phyloP scores from a whole-genome alignment of 1,139 yeast genomes.

The Candida sanyaensis region DNA sequence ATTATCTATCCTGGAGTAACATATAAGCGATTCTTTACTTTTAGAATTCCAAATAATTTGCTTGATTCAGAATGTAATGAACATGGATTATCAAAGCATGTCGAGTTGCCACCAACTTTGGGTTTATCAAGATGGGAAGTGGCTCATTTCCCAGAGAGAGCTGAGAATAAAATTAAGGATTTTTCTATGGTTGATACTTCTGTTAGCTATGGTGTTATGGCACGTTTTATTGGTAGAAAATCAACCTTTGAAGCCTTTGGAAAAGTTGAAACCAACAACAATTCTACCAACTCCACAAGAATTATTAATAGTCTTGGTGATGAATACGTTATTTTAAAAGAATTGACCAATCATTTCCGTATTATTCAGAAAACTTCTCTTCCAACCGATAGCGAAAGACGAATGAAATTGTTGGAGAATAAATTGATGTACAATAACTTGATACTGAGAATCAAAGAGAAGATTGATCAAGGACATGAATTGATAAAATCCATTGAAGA shows the following conservation, averaged over 20 bases:
- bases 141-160: slow-evolving; percentile 16
- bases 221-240: slow-evolving; percentile 44
- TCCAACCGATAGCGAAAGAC: slow-evolving; percentile 15
- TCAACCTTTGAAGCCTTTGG: slow-evolving; percentile 17
- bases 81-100: slow-evolving; percentile 36
- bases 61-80: slow-evolving; percentile 40
- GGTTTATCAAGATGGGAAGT: slow-evolving; percentile 27
- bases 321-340: slow-evolving; percentile 44
- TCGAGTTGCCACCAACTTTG: slow-evolving; percentile 40
- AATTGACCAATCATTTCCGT: slow-evolving; percentile 28
- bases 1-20: slow-evolving; percentile 27
- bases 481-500: slow-evolving; percentile 20
- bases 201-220: slow-evolving; percentile 38
- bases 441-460: slow-evolving; percentile 28
- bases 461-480: slow-evolving; percentile 24
- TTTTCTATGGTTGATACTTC: slow-evolving; percentile 29
- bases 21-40: slow-evolving; percentile 45
- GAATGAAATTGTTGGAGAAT: slow-evolving; percentile 19
- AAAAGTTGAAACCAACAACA: slow-evolving; percentile 12
- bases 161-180: slow-evolving; percentile 20
- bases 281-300: slow-evolving; percentile 19
- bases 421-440: slow-evolving; percentile 30
- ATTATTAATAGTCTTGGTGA: slow-evolving; percentile 42
- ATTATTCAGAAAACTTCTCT: slow-evolving; percentile 26
- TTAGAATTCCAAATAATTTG: slow-evolving; percentile 40